Base-by-base conservation (phyloP, 306 rosid species). In the Quercus glauca region DNA sequence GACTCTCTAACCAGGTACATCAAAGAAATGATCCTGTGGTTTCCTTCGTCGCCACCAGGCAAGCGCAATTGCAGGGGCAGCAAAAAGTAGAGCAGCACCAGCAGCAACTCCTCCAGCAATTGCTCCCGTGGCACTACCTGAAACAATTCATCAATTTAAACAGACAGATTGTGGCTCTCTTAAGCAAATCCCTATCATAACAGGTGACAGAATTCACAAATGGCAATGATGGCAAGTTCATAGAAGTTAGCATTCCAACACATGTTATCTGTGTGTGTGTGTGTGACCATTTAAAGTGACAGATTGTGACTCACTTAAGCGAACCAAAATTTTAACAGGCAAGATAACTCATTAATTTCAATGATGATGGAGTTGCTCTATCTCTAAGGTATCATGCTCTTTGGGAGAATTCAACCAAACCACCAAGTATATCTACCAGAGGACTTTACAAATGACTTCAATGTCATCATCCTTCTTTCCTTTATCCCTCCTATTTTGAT, bases 101-200 rank as follows among this genome's bases (percentile, higher is more conserved):
- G 96, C 99, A 80, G 97, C 99, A 81, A 93, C 99, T 83, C 98
- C 99, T 79, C 97, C 99, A 70, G 98, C 99, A 87, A 96, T 93
- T 79, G 96, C 90, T 76, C 97, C 98, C 49, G 94, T 90, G 41
- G 85, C 67, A 76, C 81, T 73, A 73, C 92, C 99, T 96, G 85
- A 49, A 83, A 73, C 68, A 77, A 76, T 23, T 70, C 18, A 71
- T 52, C 75, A 55, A 43, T 69, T 63, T 12, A 55, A 43, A 20
- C 23, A 11, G 72, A 49, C 4, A 49, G 53, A 12, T 12, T 49
- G 4, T 49, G 15, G 15, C 25, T n/a, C 25, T 35, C 9, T 19
- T 53, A 52, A 3, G 64, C 15, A 64, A 79, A 52, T 5, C 28
- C 23, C 57, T 14, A 33, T 9, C 59, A 55, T 20, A 23, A 67